Evolutionary conservation across 73 alveolate species (phyloP).

Genomic region (Stentor coeruleus): DNA sequence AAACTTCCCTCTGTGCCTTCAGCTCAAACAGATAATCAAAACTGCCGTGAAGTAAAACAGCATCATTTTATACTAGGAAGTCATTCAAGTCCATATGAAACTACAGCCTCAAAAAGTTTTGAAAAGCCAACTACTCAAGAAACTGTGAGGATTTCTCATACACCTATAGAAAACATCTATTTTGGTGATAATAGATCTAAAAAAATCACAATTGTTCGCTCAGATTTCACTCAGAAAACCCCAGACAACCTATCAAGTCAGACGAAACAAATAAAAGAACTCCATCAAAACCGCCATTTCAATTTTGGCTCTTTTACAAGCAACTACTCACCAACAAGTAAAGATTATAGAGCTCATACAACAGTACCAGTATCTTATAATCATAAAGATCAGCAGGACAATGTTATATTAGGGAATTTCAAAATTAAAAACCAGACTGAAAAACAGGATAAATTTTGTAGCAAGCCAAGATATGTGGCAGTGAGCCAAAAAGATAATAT

Average conservation of each 20-base stretch:
- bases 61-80: neutral
- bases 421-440: neutral
- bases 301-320: neutral
- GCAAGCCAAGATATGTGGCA: neutral
- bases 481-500: neutral
- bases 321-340: neutral
- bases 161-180: neutral
- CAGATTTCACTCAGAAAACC: neutral
- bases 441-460: neutral
- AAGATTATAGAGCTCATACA: neutral
- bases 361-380: neutral
- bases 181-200: neutral
- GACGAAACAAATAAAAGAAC: neutral
- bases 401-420: neutral
- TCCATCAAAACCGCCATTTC: neutral
- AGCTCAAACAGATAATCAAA: neutral
- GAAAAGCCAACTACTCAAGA: neutral
- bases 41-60: neutral
- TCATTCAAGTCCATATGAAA: neutral
- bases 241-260: neutral
- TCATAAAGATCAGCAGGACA: neutral
- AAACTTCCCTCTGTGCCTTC: neutral
- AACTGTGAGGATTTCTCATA: neutral
- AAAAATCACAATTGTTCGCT: neutral
- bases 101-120: neutral